Percentiles rank a stretch among this genome's conserved stretches.
Conservation (phyloP, 371 early-diverging fungal species). For the Funneliformis caledonium region DNA sequence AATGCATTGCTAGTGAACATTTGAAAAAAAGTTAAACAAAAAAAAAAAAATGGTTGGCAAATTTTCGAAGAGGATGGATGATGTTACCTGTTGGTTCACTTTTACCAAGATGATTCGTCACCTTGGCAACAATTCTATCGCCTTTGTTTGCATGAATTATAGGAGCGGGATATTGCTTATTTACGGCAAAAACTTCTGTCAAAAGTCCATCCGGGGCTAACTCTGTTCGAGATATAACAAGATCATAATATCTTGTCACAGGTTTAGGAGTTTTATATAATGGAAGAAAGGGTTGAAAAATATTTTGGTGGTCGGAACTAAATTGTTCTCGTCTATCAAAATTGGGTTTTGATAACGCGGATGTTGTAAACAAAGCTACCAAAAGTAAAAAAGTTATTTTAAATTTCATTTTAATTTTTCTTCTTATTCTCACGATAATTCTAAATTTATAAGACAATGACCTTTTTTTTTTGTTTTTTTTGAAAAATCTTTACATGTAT, state of each 20-base stretch:
- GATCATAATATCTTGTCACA: neutral
- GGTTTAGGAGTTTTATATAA: neutral
- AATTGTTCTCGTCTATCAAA: too few species aligned
- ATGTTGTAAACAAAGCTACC: too few species aligned
- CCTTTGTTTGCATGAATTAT: conserved; percentile 11
- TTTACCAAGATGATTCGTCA: neutral
- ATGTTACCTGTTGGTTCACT: neutral
- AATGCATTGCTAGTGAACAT: neutral
- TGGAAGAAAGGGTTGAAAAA: neutral
- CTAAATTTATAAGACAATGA: too few species aligned
- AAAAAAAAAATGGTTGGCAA: neutral
- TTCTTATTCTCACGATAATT: too few species aligned
- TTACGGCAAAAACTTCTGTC: neutral
- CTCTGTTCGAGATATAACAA: neutral
- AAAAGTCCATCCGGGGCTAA: neutral
- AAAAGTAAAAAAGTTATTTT: too few species aligned
- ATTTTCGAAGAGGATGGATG: neutral
- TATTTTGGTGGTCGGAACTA: neutral
- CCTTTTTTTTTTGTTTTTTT: too few species aligned
- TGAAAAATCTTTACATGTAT: too few species aligned
- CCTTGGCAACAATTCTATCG: neutral
- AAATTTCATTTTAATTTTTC: too few species aligned
- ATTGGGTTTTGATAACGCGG: too few species aligned
- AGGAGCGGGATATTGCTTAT: conserved; percentile 7
- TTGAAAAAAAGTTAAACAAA: neutral